Percentiles rank a stretch among this genome's conserved stretches.
Evolutionary conservation across 192 early-diverging fungal genomes (phyloP).

Genomic region (Podila clonocystis): DNA sequence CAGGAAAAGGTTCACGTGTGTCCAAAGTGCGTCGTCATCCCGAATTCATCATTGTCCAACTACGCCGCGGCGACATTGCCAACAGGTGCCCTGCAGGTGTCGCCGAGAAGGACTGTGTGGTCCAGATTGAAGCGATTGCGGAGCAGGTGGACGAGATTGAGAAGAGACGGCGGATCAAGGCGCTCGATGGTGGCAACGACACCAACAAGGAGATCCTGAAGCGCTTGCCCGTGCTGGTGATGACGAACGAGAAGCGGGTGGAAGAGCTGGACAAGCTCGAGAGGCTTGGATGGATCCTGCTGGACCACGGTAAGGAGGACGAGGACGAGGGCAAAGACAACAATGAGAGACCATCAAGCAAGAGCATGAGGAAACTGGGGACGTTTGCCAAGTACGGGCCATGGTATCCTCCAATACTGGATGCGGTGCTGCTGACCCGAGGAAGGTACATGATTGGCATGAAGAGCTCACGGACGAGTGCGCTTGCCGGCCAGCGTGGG

Average conservation of each 20-base stretch:
- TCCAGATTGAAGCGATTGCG: constrained; percentile 43
- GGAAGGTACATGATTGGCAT: constrained; percentile 43
- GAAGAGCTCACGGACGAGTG: constrained; percentile 39
- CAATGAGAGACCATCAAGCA: not conserved
- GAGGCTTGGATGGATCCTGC: constrained; percentile 30
- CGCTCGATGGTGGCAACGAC: not conserved
- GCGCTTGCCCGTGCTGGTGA: constrained; percentile 27
- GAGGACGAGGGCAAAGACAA: constrained; percentile 9
- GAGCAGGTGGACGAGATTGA: constrained; percentile 41
- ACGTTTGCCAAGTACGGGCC: constrained; percentile 21
- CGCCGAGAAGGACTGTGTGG: constrained; percentile 35
- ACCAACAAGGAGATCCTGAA: not conserved
- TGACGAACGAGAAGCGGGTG: constrained; percentile 27
- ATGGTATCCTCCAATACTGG: constrained; percentile 40
- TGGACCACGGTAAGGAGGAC: constrained; percentile 37
- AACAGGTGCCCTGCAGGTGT: constrained; percentile 21
- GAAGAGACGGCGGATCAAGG: constrained; percentile 3
- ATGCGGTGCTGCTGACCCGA: constrained; percentile 42
- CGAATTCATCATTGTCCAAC: constrained; percentile 43
- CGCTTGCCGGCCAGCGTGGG: constrained; percentile 26
- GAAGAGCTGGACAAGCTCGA: constrained; percentile 27
- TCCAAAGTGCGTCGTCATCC: constrained; percentile 26
- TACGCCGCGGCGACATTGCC: constrained; percentile 38
- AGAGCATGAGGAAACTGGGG: constrained; percentile 23
- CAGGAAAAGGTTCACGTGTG: not conserved